Base-by-base conservation (phyloP, 2,329 filamentous ascomycete species). In the Aspergillus tanneri region DNA sequence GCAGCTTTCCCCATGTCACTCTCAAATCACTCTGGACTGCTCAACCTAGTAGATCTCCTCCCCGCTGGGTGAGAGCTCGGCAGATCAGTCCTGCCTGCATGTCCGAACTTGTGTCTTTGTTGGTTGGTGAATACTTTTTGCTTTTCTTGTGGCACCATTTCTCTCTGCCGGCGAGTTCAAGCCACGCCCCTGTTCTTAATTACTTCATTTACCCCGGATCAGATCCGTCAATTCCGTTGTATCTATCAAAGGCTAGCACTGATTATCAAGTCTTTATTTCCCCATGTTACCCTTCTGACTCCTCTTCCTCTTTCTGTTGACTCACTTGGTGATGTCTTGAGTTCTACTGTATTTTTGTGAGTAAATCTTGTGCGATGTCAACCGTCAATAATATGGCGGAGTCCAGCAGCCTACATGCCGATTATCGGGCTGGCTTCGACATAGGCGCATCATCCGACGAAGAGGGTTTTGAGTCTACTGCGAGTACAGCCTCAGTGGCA, bases 391-490 rank as follows among this genome's bases (percentile, higher is more conserved):
- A 43, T 27, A 66, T 67, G 65, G 57, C 63, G 38, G 58, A 55
- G 22, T 43, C 55, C 45, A 56, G 56, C 46, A 52, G 45, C 47
- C 49, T 57, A 36, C 58, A 56, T 54, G 47, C 58, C 35, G 57
- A 59, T 50, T 55, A 57, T 46, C 56, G 53, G 43, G 48, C 57
- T 25, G 55, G 47, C 46, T 54, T 60, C 42, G 59, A 65, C 46
- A 40, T 55, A 12, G 56, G 43, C 16, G 45, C 52, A 41, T 56
- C 60, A 10, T 65, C 62, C 6, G 65, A 67, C 36, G 65, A 66
- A 21, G 63, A 66, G 23, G 61, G 59, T 25, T 57, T 61, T 28
- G 49, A 58, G 24, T 63, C 63, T 2, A 65, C 56, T 36, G 57
- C 59, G 36, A 66, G 58, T 44, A 62, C 58, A 12, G 38, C 57